Base-by-base conservation (phyloP, 176 grass and related monocot species). In the Elaeis guineensis region DNA sequence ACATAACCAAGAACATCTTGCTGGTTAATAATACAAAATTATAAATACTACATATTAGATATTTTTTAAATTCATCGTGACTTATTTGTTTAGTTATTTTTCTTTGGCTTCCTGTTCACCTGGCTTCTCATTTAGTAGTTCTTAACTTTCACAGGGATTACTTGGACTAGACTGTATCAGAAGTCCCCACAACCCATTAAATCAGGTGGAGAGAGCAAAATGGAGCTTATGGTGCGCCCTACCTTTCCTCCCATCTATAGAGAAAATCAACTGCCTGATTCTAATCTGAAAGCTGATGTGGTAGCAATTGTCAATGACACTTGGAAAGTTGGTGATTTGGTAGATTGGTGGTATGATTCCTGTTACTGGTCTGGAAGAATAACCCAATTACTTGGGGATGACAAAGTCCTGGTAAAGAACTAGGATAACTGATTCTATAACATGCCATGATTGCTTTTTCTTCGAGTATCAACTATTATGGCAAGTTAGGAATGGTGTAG, bases 201-300 rank as follows among this genome's bases (percentile, higher is more conserved):
- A 11, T 2, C 22, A 60, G n/a, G 8, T 54, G 24, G 21, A 44
- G 11, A 60, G 23, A 52, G 2, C 11, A 62, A 39, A 44, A 57
- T 55, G 57, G 30, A 89, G 49, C 54, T 81, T 57, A 85, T 89
- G 78, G n/a, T 89, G 55, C 67, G 86, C 17, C 86, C 86, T 78
- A 15, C 70, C 12, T 89, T 81, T 81, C 86, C 86, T 75, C 67
- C 63, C 50, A 72, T 64, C 69, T 78, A 72, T 65, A 51, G 5
- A 71, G 53, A 50, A 39, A 52, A 66, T 61, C 58, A 89, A 69
- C 35, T 57, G 54, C 78, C 71, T 35, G 63, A 72, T 50, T 16
- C 23, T 52, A 49, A 59, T 3, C 55, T 67, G 56, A 39, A 58
- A 59, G 71, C 50, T 49, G 67, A 75, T 59, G 62, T 76, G 21